A percentile compares a stretch with the other conserved stretches of the same genome.
These are phyloP conservation scores for Lentinula lateritia DNA, from an alignment of 768 basidiomycete species.

Conservation along the genomic window DNA sequence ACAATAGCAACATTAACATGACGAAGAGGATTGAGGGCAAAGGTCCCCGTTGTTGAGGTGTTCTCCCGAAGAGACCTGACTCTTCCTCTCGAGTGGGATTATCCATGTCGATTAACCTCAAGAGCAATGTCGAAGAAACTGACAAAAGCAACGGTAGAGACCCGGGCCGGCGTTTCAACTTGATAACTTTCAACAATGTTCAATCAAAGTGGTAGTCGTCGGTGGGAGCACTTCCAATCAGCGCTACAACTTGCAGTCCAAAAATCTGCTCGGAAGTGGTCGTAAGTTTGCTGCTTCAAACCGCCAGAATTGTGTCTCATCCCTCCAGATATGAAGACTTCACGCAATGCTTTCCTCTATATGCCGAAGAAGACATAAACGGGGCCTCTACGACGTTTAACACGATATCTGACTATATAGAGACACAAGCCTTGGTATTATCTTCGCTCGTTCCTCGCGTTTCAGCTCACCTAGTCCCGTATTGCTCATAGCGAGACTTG, in stretches of 20 bases:
- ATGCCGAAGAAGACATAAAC: conserved; percentile 61
- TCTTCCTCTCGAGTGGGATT: conserved; percentile 31
- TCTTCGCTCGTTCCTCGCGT: conserved; percentile 10
- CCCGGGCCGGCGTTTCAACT: background rate
- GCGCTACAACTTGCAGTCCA: conserved; percentile 53
- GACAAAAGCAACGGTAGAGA: background rate
- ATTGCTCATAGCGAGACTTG: conserved; percentile 44
- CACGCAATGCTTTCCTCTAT: conserved; percentile 61
- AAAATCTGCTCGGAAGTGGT: conserved; percentile 54
- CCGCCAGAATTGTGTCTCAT: background rate
- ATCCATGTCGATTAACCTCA: conserved; percentile 13
- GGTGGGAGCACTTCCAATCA: conserved; percentile 53
- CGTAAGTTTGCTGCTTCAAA: conserved; percentile 28
- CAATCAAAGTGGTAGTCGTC: conserved; percentile 14
- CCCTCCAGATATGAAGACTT: conserved; percentile 47
- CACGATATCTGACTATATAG: conserved; percentile 67
- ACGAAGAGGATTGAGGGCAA: conserved; percentile 72
- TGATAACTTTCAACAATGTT: conserved; percentile 1
- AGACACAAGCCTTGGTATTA: conserved; percentile 51
- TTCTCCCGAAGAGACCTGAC: conserved; percentile 26
- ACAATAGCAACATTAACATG: conserved; percentile 69
- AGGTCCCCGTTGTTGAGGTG: conserved; percentile 48
- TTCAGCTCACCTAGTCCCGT: background rate
- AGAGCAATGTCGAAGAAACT: background rate
- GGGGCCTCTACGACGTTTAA: conserved; percentile 57